Conservation (phyloP, 805 yeast species). For the Vanderwaltozyma yarrowii region DNA sequence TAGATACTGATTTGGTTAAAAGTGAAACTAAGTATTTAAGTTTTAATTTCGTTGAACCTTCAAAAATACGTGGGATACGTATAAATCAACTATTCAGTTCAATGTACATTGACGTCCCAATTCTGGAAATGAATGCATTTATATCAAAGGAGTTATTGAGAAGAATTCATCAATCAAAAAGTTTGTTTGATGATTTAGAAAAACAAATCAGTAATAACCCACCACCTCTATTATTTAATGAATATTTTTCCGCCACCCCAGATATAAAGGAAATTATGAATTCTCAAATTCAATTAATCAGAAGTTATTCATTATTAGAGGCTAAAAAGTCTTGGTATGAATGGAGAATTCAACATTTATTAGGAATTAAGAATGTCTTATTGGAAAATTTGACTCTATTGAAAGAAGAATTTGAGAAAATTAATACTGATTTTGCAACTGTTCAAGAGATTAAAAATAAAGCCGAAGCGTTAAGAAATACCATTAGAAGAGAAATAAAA, state of each 20-base stretch:
- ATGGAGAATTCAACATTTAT: constrained; percentile 47
- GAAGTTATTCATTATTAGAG: constrained; percentile 41
- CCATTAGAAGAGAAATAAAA: constrained; percentile 15
- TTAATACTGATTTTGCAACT: constrained; percentile 9
- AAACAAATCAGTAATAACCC: constrained; percentile 36
- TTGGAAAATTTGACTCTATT: constrained; percentile 19
- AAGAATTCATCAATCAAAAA: constrained; percentile 40
- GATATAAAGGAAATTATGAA: constrained; percentile 34
- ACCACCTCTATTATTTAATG: constrained; percentile 43
- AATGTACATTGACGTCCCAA: constrained; percentile 21
- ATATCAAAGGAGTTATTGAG: constrained; percentile 44
- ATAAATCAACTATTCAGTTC: constrained; percentile 10
- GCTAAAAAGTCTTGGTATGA: constrained; percentile 51
- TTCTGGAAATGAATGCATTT: constrained; percentile 39
- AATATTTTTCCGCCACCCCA: constrained; percentile 34
- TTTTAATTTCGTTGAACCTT: neutral
- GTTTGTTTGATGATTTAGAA: constrained; percentile 37
- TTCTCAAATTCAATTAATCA: constrained; percentile 39
- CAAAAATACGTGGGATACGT: constrained; percentile 4
- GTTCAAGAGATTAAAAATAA: constrained; percentile 6
- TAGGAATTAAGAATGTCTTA: constrained; percentile 32
- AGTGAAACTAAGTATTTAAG: neutral
- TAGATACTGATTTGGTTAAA: neutral
- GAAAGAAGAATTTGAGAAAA: constrained; percentile 17
- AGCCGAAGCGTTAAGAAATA: constrained; percentile 10